Evolutionary conservation across 805 yeast genomes (phyloP), one percentile per base, ranked within the genome.

Genomic region (Candida khao-thaluensis): DNA sequence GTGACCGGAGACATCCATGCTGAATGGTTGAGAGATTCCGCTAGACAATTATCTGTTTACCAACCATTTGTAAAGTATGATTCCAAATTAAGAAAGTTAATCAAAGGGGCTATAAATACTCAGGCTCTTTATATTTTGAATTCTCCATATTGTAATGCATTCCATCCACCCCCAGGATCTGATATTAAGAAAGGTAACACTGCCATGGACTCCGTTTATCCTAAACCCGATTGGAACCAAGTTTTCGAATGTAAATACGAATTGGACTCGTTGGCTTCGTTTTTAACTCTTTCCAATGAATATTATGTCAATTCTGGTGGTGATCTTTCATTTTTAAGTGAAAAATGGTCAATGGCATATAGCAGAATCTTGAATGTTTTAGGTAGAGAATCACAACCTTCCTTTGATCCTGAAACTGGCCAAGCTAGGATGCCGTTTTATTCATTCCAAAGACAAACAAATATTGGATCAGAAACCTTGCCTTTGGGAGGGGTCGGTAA

Each of bases 1-100:
- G 91, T 87, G 22, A 88, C 96, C 0, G 96, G 96, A 7, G 96
- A 88, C 54, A 88, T 88, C 40, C 89, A 86, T 57, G 96, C 96
- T 2, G 95, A 88, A 59, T 88, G 96, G 96, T 64, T 88, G 35
- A 64, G 96, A 38, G 96, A 88, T 59, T 81, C 95, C 1, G 86
- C 95, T 0, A 68, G 93, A 49, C 96, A 88, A 54, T 62, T 88
- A 34, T 74, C 86, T 3, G 85, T 85, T 2, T 89, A 87, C 57
- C 81, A 82, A 50, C 77, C 78, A 6, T 68, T 86, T 16, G 61
- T 80, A 10, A 62, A 62, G 27, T 53, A 72, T 38, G 93, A 87
- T 51, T 47, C 56, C 1, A 42, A 49, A 2, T 64, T 88, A 37
- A 56, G 62, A 42, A 66, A 66, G 22, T 60, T 88, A 55, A 69